A percentile compares a stretch with the other conserved stretches of the same genome.
Conservation (phyloP, 31 red algal genomes). For the Asparagopsis taxiformis region DNA sequence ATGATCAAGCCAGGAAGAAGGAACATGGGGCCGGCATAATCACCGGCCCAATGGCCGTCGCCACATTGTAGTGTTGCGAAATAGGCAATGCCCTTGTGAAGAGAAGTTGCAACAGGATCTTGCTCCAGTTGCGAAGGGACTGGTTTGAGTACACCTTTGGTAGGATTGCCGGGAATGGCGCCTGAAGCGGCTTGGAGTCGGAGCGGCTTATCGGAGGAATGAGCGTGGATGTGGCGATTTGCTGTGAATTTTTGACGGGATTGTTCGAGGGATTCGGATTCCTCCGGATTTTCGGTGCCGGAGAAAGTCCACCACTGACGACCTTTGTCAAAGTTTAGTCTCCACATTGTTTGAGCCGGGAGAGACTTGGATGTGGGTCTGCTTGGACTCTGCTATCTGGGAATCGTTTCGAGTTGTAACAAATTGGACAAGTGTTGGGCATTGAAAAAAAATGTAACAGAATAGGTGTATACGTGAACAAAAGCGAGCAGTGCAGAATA, state of each 20-base stretch:
- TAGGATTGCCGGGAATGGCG: slow-evolving; percentile 40
- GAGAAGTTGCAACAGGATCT: slow-evolving; percentile 38
- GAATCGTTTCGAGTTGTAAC: no score
- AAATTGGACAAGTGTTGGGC: no score
- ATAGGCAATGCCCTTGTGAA: slow-evolving; percentile 66
- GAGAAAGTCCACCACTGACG: slow-evolving; percentile 74
- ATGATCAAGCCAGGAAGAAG: slow-evolving; percentile 92
- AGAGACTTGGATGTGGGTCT: no score
- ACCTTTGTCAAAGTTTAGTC: slow-evolving; percentile 64
- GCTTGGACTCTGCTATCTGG: no score
- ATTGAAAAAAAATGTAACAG: no score
- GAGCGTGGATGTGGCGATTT: slow-evolving; percentile 21
- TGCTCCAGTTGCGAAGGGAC: slow-evolving; percentile 23
- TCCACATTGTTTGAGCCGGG: no score
- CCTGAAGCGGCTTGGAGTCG: slow-evolving; percentile 53
- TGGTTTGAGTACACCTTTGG: slow-evolving; percentile 12
- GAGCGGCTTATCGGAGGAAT: slow-evolving; percentile 65
- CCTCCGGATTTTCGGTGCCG: slow-evolving; percentile 1
- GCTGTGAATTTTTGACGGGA: slow-evolving; percentile 28
- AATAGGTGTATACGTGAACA: no score
- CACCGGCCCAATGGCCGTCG: slow-evolving; percentile 98
- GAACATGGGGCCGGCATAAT: slow-evolving; percentile 99
- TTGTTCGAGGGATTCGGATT: slow-evolving; percentile 4
- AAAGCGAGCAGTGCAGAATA: no score
- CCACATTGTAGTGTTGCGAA: slow-evolving; percentile 82